Percentiles rank a stretch among this genome's conserved stretches.
phyloP scores from a whole-genome alignment of 768 basidiomycete genomes.

The Serendipita indica region DNA sequence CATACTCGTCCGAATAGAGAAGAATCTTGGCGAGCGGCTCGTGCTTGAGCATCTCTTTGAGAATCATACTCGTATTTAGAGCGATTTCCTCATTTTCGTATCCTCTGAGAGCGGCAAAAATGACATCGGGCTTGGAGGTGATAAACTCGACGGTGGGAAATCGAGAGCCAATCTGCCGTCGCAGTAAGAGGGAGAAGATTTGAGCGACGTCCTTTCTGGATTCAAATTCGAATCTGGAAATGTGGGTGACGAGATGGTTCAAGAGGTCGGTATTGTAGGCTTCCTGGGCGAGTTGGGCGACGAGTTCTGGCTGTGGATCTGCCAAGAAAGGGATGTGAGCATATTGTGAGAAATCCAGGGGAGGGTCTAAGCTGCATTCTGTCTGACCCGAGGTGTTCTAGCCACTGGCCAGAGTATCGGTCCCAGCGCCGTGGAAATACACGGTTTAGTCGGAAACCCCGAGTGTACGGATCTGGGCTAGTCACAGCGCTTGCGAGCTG shows the following conservation, averaged over 20 bases:
- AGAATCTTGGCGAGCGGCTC: constrained; percentile 82
- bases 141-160: constrained; percentile 97
- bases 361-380: neutral
- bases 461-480: too few species aligned
- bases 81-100: constrained; percentile 95
- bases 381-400: neutral
- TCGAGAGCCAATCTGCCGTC: constrained; percentile 83
- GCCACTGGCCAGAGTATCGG: neutral
- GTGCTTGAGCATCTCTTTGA: constrained; percentile 91
- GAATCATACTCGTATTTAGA: constrained; percentile 93
- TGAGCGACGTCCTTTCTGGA: constrained; percentile 74
- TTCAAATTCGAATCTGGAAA: constrained; percentile 87
- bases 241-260: constrained; percentile 61
- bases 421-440: too few species aligned
- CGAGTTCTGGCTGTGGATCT: constrained; percentile 78
- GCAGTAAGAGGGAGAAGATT: constrained; percentile 76
- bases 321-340: constrained; percentile 9
- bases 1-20: constrained; percentile 87
- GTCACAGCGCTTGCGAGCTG: neutral
- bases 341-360: neutral
- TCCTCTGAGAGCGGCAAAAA: constrained; percentile 72
- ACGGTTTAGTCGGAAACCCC: neutral
- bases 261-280: constrained; percentile 85
- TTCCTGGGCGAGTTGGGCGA: constrained; percentile 92
- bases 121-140: constrained; percentile 48